Evolutionary conservation across 2,329 filamentous ascomycete genomes (phyloP).

Genomic region (Fusarium phyllophilum): DNA sequence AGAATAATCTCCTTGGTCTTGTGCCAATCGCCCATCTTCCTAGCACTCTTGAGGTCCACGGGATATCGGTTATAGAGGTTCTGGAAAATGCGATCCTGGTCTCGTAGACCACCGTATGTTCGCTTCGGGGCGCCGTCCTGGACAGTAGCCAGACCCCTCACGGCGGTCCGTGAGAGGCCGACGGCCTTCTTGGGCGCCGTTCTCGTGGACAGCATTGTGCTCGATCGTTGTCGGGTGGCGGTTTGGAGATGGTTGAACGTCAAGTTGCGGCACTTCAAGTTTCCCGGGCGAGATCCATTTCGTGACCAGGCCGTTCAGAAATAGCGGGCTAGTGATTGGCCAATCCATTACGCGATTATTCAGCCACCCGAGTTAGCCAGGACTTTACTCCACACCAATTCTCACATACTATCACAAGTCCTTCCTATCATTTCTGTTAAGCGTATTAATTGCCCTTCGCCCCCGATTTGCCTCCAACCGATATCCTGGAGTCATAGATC

Average conservation of each 20-base stretch:
- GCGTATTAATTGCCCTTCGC: slow-evolving; percentile 2
- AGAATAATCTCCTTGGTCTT: slow-evolving; percentile 98
- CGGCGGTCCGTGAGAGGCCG: slow-evolving; percentile 56
- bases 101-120: slow-evolving; percentile 86
- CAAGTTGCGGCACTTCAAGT: slow-evolving; percentile 52
- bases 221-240: slow-evolving; percentile 48
- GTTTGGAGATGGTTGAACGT: slow-evolving; percentile 45
- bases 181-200: slow-evolving; percentile 53
- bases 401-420: not conserved
- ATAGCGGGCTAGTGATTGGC: slow-evolving; percentile 54
- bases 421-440: slow-evolving; percentile 36
- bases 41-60: slow-evolving; percentile 89
- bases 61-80: slow-evolving; percentile 96
- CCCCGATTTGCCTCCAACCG: slow-evolving; percentile 16
- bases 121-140: slow-evolving; percentile 77
- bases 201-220: slow-evolving; percentile 58
- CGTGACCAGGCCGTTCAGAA: slow-evolving; percentile 48
- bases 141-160: slow-evolving; percentile 82
- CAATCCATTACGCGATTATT: slow-evolving; percentile 49
- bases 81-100: slow-evolving; percentile 99
- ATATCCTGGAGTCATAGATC: slow-evolving; percentile 44
- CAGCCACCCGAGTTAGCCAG: slow-evolving; percentile 46
- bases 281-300: slow-evolving; percentile 47
- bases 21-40: slow-evolving; percentile 99
- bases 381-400: slow-evolving; percentile 21